phyloP scores from a whole-genome alignment of 2,329 filamentous ascomycete species.

The Colletotrichum orbiculare region DNA sequence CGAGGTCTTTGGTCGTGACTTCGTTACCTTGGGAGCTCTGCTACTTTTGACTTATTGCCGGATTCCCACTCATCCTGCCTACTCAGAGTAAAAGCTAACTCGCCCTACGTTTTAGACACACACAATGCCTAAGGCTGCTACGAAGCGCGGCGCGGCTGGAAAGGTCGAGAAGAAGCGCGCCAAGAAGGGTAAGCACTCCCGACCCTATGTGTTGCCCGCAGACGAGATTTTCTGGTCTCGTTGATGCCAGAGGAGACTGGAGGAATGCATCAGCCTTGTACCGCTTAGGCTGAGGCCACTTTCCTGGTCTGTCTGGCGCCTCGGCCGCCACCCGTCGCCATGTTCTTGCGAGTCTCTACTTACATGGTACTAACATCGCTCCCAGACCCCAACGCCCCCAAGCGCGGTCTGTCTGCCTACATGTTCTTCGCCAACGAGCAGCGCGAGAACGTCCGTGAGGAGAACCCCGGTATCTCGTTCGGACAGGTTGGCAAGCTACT shows the following conservation, averaged over 20 bases:
- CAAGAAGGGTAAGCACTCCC: slow-evolving; percentile 65
- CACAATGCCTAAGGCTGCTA: slow-evolving; percentile 69
- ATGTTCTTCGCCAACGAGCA: slow-evolving; percentile 99
- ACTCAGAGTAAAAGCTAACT: slow-evolving; percentile 41
- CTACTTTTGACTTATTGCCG: neutral
- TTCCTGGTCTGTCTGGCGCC: too few relatives aligned
- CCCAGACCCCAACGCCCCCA: slow-evolving; percentile 94
- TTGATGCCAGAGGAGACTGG: too few relatives aligned
- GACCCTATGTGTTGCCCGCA: slow-evolving; percentile 39
- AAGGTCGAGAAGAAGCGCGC: slow-evolving; percentile 66
- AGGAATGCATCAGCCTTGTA: neutral
- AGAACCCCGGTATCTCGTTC: slow-evolving; percentile 98
- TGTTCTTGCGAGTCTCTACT: neutral
- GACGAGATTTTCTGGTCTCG: neutral
- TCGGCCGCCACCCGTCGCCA: neutral
- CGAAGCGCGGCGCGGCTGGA: slow-evolving; percentile 61
- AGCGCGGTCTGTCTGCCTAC: slow-evolving; percentile 99
- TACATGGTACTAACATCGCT: slow-evolving; percentile 20
- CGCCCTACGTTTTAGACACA: slow-evolving; percentile 37
- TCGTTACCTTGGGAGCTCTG: too few relatives aligned
- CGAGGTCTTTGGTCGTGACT: neutral
- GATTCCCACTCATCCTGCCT: neutral
- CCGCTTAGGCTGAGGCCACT: neutral
- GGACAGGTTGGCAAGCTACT: slow-evolving; percentile 98
- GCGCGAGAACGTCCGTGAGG: slow-evolving; percentile 96